These are phyloP conservation scores for Calonectria pteridis DNA, from an alignment of 2,329 filamentous ascomycete genomes.

Conservation along the genomic window DNA sequence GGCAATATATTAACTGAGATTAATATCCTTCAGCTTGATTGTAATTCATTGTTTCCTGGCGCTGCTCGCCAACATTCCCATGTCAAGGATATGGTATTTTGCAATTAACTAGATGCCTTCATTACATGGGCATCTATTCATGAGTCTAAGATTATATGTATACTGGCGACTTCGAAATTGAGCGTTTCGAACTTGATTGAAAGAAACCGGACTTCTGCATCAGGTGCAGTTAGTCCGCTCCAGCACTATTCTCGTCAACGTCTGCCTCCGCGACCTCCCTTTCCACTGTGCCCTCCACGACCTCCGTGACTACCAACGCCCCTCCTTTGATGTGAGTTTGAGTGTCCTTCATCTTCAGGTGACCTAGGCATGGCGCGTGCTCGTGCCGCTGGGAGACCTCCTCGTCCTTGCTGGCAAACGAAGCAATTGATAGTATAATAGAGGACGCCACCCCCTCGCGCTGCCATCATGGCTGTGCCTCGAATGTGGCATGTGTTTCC, in stretches of 20 bases:
- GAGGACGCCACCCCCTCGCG: neutral
- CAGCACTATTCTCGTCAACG: neutral
- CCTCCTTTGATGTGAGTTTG: neutral
- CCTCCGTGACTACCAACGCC: neutral
- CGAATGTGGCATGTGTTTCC: neutral
- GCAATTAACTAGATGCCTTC: too few relatives aligned
- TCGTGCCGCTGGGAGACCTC: neutral
- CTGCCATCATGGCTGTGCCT: fast-evolving
- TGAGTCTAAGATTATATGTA: too few relatives aligned
- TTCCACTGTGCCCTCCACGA: neutral
- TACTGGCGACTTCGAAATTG: too few relatives aligned
- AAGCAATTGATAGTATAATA: neutral
- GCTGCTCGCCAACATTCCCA: too few relatives aligned
- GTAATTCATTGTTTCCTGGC: too few relatives aligned
- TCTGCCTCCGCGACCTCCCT: neutral
- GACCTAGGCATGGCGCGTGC: neutral
- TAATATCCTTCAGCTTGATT: too few relatives aligned
- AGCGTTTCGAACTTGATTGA: too few relatives aligned
- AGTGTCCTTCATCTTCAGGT: neutral
- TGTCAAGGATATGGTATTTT: too few relatives aligned
- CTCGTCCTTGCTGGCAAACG: neutral
- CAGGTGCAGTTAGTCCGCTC: too few relatives aligned
- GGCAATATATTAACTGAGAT: too few relatives aligned
- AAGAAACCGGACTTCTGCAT: too few relatives aligned
- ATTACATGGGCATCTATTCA: too few relatives aligned